A percentile compares a stretch with the other conserved stretches of the same genome.
Evolutionary conservation across 441 rosid genomes (phyloP).

Genomic region (Croton laevigatus): DNA sequence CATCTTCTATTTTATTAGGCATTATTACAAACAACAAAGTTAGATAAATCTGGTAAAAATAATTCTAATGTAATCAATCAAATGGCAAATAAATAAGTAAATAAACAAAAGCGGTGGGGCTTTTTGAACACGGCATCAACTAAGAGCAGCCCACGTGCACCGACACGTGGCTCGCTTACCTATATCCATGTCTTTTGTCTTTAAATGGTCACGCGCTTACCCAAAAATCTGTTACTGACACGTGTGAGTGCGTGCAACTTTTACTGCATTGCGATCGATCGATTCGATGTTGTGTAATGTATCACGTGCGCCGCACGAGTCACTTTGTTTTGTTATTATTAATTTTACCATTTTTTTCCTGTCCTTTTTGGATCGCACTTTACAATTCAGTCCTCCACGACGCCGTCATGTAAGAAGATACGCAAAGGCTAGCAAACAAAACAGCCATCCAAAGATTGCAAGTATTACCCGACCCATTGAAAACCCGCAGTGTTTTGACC

Average conservation of each 20-base stretch:
- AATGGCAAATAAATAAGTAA: no score
- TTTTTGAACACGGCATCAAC: slow-evolving; percentile 17
- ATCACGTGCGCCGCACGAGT: slow-evolving; percentile 42
- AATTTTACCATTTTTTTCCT: neutral
- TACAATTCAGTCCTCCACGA: slow-evolving; percentile 19
- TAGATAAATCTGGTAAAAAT: no score
- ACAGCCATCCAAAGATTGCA: slow-evolving; percentile 4
- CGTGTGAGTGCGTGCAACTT: slow-evolving; percentile 28
- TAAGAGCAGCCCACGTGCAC: slow-evolving; percentile 45
- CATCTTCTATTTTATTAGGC: no score
- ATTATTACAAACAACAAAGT: no score
- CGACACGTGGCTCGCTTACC: slow-evolving; percentile 49
- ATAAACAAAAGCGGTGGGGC: neutral
- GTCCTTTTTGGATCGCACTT: slow-evolving; percentile 10
- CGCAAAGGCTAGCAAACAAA: slow-evolving; percentile 3
- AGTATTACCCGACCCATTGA: no score
- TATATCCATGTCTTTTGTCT: slow-evolving; percentile 37
- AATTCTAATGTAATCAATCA: neutral
- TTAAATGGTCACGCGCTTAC: slow-evolving; percentile 31
- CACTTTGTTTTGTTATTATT: neutral
- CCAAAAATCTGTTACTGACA: slow-evolving; percentile 28
- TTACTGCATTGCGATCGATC: slow-evolving; percentile 18
- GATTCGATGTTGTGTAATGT: neutral
- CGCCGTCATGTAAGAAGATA: slow-evolving; percentile 29
- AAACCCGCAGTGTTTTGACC: no score